Evolutionary conservation across 2,329 filamentous ascomycete species (phyloP).

Genomic region (Orbilia quercus): DNA sequence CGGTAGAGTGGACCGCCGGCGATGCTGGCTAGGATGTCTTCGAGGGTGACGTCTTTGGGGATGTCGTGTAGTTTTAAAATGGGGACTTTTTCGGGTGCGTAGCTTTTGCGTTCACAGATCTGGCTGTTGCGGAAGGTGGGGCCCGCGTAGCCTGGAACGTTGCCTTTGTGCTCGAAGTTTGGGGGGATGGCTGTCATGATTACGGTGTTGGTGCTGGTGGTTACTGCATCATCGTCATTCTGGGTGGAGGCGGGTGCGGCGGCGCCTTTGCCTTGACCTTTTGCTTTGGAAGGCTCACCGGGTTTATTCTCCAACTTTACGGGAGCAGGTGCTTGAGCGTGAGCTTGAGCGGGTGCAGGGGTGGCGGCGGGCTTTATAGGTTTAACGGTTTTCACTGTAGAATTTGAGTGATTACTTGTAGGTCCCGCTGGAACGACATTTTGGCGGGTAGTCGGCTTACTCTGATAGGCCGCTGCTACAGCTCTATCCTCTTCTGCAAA

Average conservation of each 20-base stretch:
- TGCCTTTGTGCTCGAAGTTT: slow-evolving; percentile 37
- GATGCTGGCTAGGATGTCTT: slow-evolving; percentile 14
- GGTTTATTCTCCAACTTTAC: background rate
- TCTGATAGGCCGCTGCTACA: background rate
- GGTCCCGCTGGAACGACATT: background rate
- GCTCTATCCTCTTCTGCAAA: slow-evolving; percentile 23
- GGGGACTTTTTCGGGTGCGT: slow-evolving; percentile 22
- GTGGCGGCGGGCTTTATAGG: background rate
- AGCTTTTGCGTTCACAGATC: slow-evolving; percentile 18
- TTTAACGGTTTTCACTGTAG: slow-evolving; percentile 1
- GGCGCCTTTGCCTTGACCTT: too few relatives aligned
- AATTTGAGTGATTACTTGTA: slow-evolving; percentile 16
- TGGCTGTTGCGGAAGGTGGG: background rate
- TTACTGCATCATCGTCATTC: background rate
- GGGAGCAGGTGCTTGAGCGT: background rate
- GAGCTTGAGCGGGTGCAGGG: background rate
- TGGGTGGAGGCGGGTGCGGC: background rate
- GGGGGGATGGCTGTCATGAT: slow-evolving; percentile 17
- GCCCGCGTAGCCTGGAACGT: background rate
- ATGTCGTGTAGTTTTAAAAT: slow-evolving; percentile 24
- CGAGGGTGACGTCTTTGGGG: slow-evolving; percentile 17
- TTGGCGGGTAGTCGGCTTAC: background rate
- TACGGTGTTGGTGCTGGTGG: too few relatives aligned
- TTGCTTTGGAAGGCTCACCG: background rate
- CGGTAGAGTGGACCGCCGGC: slow-evolving; percentile 47